Conservation (phyloP, 2,329 filamentous ascomycete species). For the Fusarium musae region DNA sequence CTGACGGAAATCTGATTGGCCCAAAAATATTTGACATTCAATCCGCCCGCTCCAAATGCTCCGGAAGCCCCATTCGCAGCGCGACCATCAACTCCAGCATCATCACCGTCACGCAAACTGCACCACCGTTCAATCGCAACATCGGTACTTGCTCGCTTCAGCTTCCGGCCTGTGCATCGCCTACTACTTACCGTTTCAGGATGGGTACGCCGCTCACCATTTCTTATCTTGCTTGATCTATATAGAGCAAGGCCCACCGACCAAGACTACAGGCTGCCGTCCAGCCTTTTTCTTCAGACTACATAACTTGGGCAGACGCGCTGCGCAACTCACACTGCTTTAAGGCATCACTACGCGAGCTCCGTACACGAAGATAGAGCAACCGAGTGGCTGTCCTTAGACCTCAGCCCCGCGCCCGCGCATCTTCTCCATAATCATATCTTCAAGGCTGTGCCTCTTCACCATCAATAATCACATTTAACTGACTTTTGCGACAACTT, state of each 20-base stretch:
- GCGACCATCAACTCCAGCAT: slow-evolving; percentile 37
- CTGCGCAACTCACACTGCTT: slow-evolving; percentile 19
- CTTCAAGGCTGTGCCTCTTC: slow-evolving; percentile 24
- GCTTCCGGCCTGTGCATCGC: slow-evolving; percentile 19
- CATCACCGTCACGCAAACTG: slow-evolving; percentile 29
- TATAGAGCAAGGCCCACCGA: slow-evolving; percentile 18
- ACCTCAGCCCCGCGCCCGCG: not conserved
- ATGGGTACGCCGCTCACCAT: slow-evolving; percentile 29
- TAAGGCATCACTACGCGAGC: slow-evolving; percentile 26
- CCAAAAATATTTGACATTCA: slow-evolving; percentile 38
- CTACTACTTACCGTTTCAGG: slow-evolving; percentile 16
- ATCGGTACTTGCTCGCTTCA: slow-evolving; percentile 28
- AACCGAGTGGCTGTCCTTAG: slow-evolving; percentile 7
- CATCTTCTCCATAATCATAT: slow-evolving; percentile 8
- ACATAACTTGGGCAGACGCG: slow-evolving; percentile 22
- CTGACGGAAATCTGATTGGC: slow-evolving; percentile 27
- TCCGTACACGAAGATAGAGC: slow-evolving; percentile 27
- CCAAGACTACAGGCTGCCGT: slow-evolving; percentile 8
- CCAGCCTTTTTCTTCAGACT: slow-evolving; percentile 11
- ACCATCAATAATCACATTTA: slow-evolving; percentile 7
- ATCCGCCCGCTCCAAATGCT: slow-evolving; percentile 36
- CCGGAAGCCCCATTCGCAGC: slow-evolving; percentile 36
- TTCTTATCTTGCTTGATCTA: slow-evolving; percentile 28
- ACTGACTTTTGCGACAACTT: slow-evolving; percentile 18
- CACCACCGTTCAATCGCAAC: slow-evolving; percentile 27